Evolutionary conservation across 495 filamentous ascomycete species (phyloP).

Genomic region (Trichoderma parareesei): DNA sequence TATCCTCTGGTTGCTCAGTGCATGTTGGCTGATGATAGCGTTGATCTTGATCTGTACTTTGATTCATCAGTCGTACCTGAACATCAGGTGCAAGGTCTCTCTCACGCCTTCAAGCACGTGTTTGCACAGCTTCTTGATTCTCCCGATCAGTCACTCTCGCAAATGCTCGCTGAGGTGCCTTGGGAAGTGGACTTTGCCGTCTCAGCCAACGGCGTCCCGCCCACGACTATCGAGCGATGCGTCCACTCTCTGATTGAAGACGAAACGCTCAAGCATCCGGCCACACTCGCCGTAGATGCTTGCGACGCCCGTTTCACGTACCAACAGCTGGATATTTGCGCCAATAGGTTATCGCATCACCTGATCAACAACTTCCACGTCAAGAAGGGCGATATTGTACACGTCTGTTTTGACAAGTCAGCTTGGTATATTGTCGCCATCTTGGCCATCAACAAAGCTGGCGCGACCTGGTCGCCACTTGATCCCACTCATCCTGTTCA

Average conservation of each 20-base stretch:
- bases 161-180: background rate
- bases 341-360: constrained; percentile 34
- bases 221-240: constrained; percentile 16
- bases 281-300: constrained; percentile 20
- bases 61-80: background rate
- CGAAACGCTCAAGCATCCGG: constrained; percentile 15
- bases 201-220: background rate
- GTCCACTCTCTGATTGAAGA: constrained; percentile 21
- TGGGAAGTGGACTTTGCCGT: background rate
- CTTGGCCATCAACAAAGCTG: constrained; percentile 49
- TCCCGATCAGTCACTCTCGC: background rate
- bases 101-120: background rate
- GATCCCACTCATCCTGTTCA: constrained; percentile 46
- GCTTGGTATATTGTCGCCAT: constrained; percentile 41
- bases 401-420: constrained; percentile 51
- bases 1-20: constrained; percentile 2
- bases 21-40: background rate
- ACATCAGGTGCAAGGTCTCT: background rate
- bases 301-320: constrained; percentile 52
- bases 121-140: background rate
- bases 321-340: constrained; percentile 35
- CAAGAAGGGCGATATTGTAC: constrained; percentile 43
- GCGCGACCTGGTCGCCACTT: constrained; percentile 48
- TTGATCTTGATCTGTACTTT: constrained; percentile 15
- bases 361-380: constrained; percentile 36